Evolutionary conservation across 2,329 filamentous ascomycete genomes (phyloP).

Genomic region (Beauveria caledonica): DNA sequence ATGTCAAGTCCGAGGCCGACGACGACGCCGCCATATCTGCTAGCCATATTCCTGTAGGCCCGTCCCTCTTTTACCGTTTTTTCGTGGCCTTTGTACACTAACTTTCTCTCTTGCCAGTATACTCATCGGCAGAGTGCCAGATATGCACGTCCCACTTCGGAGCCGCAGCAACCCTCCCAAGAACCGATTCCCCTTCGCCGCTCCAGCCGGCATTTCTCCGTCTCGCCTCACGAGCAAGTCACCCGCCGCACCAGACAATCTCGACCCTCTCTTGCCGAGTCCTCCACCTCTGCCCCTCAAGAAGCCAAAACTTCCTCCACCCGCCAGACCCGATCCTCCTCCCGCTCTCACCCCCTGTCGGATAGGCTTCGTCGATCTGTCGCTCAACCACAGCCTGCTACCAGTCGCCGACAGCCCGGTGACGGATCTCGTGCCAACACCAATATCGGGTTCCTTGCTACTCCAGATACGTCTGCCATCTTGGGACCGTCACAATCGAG

Average conservation of each 20-base stretch:
- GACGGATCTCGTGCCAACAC: not conserved
- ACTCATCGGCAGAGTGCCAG: not conserved
- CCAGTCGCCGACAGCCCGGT: conserved; percentile 10
- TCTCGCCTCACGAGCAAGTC: conserved; percentile 27
- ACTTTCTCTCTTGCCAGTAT: not conserved
- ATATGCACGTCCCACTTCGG: not conserved
- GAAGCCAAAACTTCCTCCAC: conserved; percentile 16
- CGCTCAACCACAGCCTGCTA: conserved; percentile 12
- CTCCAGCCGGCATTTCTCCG: conserved; percentile 22
- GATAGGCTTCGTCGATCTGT: conserved; percentile 29
- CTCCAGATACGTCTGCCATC: conserved; percentile 49
- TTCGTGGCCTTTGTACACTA: not conserved
- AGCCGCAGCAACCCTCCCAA: not conserved
- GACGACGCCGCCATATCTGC: not conserved
- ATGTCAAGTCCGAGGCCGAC: conserved; percentile 14
- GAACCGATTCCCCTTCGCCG: conserved; percentile 14
- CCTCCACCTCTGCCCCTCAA: conserved; percentile 18
- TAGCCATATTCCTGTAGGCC: not conserved
- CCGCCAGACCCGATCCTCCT: conserved; percentile 22
- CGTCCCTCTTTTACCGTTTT: not conserved
- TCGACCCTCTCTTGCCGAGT: conserved; percentile 23
- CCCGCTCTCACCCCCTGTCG: conserved; percentile 22
- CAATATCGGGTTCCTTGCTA: conserved; percentile 35
- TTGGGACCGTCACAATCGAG: conserved; percentile 23
- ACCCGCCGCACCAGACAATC: conserved; percentile 23